A percentile compares a stretch with the other conserved stretches of the same genome.
Conservation (phyloP, 164 flowering plant genomes). For the grape (Vitis vinifera) region DNA sequence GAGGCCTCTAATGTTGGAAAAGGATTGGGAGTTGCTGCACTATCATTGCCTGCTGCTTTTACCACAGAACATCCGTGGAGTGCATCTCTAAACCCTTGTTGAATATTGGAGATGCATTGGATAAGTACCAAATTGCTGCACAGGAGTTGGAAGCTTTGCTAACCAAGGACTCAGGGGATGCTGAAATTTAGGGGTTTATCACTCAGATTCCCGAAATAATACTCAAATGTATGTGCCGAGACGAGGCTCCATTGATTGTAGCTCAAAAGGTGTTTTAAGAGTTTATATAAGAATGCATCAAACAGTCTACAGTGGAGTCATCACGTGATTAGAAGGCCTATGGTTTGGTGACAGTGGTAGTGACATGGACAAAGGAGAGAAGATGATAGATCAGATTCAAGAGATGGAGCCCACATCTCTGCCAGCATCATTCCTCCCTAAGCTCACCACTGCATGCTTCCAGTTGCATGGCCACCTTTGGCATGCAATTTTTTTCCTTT, state of each 20-base stretch:
- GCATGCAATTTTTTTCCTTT: too few relatives aligned
- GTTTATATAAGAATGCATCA: too few relatives aligned
- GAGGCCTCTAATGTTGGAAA: conserved; percentile 49
- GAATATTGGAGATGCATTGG: conserved; percentile 82
- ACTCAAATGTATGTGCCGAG: conserved; percentile 74
- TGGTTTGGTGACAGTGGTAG: too few relatives aligned
- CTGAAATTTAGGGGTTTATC: conserved; percentile 83
- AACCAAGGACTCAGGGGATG: conserved; percentile 59
- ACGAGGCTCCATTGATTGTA: conserved; percentile 88
- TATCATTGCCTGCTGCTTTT: conserved; percentile 37
- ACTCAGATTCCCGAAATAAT: conserved; percentile 89
- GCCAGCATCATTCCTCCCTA: too few relatives aligned
- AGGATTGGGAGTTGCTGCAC: conserved; percentile 52
- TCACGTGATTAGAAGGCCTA: too few relatives aligned
- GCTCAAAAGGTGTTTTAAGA: conserved; percentile 72
- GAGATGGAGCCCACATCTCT: too few relatives aligned
- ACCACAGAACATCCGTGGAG: conserved; percentile 57
- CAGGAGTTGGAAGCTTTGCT: conserved; percentile 76
- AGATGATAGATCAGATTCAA: too few relatives aligned
- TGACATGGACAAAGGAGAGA: too few relatives aligned
- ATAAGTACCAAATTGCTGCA: conserved; percentile 70
- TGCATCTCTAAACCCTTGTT: conserved; percentile 59
- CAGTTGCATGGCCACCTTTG: too few relatives aligned
- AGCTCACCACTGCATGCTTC: too few relatives aligned
- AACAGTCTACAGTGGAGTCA: too few relatives aligned